Evolutionary conservation across 1,139 yeast species (phyloP).

Genomic region (Ashbya aceris): DNA sequence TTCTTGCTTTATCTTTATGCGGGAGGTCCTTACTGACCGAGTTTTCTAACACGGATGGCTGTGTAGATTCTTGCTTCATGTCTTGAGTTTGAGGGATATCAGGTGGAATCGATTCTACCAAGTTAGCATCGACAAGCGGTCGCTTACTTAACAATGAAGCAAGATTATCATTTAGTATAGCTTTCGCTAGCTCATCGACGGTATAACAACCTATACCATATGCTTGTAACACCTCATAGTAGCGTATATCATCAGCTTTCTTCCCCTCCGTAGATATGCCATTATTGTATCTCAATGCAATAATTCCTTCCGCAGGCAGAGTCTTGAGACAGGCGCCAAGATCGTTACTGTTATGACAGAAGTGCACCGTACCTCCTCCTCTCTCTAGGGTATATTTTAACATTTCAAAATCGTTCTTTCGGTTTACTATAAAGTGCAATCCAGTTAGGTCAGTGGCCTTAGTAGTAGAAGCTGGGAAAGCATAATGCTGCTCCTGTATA

Average conservation of each 20-base stretch:
- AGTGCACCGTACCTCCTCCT: constrained; percentile 7
- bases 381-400: constrained; percentile 11
- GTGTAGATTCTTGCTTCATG: too few species aligned
- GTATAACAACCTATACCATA: constrained; percentile 4
- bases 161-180: constrained; percentile 3
- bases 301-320: not conserved
- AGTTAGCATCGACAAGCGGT: not conserved
- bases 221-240: not conserved
- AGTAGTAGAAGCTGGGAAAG: constrained; percentile 5
- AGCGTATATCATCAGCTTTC: too few species aligned
- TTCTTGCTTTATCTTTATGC: constrained; percentile 9
- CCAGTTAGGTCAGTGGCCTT: constrained; percentile 1
- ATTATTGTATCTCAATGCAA: not conserved
- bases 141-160: not conserved
- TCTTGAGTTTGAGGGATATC: too few species aligned
- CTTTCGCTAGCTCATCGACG: constrained; percentile 7
- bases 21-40: not conserved
- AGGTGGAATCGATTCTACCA: too few species aligned
- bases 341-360: constrained; percentile 4
- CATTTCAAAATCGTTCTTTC: constrained; percentile 7
- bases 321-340: constrained; percentile 3
- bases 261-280: not conserved
- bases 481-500: constrained; percentile 1
- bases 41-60: not conserved
- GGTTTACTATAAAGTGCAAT: constrained; percentile 7